Base-by-base conservation (phyloP, 257 asterid species). In the Marsdenia floribunda region DNA sequence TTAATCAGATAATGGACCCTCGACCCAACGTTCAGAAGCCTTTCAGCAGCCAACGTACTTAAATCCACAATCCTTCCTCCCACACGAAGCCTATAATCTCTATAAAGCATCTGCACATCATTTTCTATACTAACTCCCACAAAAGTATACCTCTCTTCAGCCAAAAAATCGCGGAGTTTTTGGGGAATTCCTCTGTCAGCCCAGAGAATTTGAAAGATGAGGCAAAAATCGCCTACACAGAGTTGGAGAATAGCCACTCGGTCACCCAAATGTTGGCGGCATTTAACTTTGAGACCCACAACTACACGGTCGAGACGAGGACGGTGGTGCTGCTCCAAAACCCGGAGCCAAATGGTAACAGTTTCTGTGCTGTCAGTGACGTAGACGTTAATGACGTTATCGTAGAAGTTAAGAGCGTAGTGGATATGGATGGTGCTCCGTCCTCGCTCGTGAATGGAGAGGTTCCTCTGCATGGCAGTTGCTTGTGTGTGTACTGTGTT, bases 201-300 rank as follows among this genome's bases (percentile, higher is more conserved):
- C 71, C 65, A 70, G 35, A 79, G 75, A 73, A 79, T 79, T 9
- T 85, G 85, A 42, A 80, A 71, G 40, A 85, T 75, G 24, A 83
- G 80, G 75, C 89, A 83, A 15, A 83, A 84, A 4, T 74, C 70
- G n/a, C 75, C 87, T 18, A 81, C 81, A 72, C 89, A 85, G 46
- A 85, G 82, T 44, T 85, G 87, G 75, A 81, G 75, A 16, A 70
- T 78, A 73, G 83, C 83, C 47, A 77, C 81, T 0, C 83, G 84
- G 67, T 80, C 78, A 3, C 53, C 29, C 33, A 0, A 0, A 29
- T 0, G 33, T 0, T 29, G 70, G 61, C 87, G 82, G 84, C 86
- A 80, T 60, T 80, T 80, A 5, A 77, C 80, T 80, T 83, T 85
- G 52, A 83, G 61, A 49, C 87, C 87, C 3, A 74, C 87, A 57